Evolutionary conservation across 345 rosid species (phyloP).

Genomic region (Triadica sebifera): DNA sequence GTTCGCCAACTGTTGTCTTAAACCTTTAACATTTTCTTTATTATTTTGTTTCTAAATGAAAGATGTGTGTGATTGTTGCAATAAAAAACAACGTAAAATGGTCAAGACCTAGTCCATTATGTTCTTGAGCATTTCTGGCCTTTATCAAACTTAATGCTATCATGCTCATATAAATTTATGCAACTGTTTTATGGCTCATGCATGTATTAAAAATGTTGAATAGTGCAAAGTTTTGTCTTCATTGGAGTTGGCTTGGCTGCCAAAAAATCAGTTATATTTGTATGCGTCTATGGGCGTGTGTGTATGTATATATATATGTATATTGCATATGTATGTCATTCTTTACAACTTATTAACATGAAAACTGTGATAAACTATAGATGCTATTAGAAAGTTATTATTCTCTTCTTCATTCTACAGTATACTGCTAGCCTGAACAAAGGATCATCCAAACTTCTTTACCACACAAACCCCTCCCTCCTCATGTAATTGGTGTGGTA

Average conservation of each 20-base stretch:
- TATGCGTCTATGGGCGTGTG: too few species aligned
- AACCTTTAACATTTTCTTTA: too few species aligned
- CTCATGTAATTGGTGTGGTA: background rate
- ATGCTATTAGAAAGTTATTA: background rate
- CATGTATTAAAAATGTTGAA: background rate
- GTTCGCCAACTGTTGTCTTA: too few species aligned
- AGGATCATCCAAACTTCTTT: constrained; percentile 4
- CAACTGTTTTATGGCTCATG: background rate
- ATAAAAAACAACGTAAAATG: too few species aligned
- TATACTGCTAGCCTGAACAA: background rate
- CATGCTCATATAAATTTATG: background rate
- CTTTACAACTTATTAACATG: too few species aligned
- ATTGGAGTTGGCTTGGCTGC: background rate
- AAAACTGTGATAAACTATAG: background rate
- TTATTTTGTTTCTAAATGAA: too few species aligned
- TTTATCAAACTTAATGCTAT: background rate
- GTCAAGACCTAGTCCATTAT: too few species aligned
- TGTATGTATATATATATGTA: too few species aligned
- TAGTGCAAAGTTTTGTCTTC: background rate
- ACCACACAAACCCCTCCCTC: background rate
- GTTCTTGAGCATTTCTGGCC: too few species aligned
- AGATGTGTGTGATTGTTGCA: too few species aligned
- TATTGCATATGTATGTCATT: too few species aligned
- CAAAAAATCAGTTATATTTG: background rate
- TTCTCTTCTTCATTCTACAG: background rate